Base-by-base conservation (phyloP, 2,329 filamentous ascomycete genomes). In the Paramyrothecium sp. region DNA sequence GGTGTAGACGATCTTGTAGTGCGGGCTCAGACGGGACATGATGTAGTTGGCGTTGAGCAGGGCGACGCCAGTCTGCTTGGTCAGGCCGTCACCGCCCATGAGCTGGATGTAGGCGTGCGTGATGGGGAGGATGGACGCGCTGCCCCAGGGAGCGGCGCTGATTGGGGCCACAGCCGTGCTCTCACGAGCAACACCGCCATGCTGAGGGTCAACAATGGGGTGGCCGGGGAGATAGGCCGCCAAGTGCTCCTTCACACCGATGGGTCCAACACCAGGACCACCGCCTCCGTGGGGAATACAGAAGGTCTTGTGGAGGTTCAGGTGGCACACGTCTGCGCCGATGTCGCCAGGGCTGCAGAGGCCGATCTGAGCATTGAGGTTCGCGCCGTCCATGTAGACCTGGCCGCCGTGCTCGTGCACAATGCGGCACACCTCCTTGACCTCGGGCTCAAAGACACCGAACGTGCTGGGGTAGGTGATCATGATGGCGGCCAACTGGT, bases 361-460 rank as follows among this genome's bases (percentile, higher is more conserved):
- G 11, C 94, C 94, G 60, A 97, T 97, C 75, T 97, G 94, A 11
- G 94, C 94, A 71, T 97, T 98, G 91, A 97, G 94, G 79, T 97
- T 98, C 64, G 94, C 94, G 48, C 94, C 94, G 69, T 98, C 94
- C 94, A 97, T 97, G 80, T 97, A 98, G n/a, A 98, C 94, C 71
- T 96, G 92, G 16, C 94, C 94, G 50, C 94, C 94, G 69, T 96
- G 81, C 64, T 89, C 75, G 77, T 98, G 94, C 17, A 98, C 92
- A 30, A 95, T 80, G 54, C 92, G 80, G 74, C 92, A 97, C 13
- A 89, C 93, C 68, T 90, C 85, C 79, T 93, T 96, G 72, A 97
- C 86, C 64, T 88, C 84, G 3, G 93, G 93, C 79, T 98, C 94
- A 68, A 96, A 98, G 34, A 97, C 91, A 71, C 94, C 94, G 63